These are phyloP conservation scores for Nosema granulosis DNA, from an alignment of 371 early-diverging fungal species.

Conservation along the genomic window DNA sequence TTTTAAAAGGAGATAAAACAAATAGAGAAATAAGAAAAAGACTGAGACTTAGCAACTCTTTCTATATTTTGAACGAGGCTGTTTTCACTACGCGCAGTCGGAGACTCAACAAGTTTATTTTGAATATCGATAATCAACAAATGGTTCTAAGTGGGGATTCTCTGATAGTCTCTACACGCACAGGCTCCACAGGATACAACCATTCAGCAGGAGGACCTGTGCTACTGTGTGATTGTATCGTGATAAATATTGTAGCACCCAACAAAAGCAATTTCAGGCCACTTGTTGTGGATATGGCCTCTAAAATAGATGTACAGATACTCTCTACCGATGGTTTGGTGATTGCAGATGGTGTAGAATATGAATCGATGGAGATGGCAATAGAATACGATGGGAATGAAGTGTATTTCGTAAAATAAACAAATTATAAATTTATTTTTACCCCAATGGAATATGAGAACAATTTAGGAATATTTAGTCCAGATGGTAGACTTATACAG, in stretches of 20 bases:
- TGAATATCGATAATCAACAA: slow-evolving; percentile 23
- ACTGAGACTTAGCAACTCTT: slow-evolving; percentile 19
- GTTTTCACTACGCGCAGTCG: slow-evolving; percentile 35
- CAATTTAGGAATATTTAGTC: slow-evolving; percentile 94
- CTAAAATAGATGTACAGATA: slow-evolving; percentile 11
- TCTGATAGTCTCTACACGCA: slow-evolving; percentile 51
- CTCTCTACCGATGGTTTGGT: background rate
- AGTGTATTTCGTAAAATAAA: slow-evolving; percentile 14
- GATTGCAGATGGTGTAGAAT: slow-evolving; percentile 34
- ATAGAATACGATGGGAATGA: slow-evolving; percentile 23
- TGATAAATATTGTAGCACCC: slow-evolving; percentile 39
- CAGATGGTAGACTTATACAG: slow-evolving; percentile 98
- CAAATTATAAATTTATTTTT: background rate
- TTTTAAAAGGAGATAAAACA: background rate
- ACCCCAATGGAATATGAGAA: slow-evolving; percentile 62
- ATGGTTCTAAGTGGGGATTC: slow-evolving; percentile 52
- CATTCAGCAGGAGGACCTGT: slow-evolving; percentile 56
- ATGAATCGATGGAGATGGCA: slow-evolving; percentile 67
- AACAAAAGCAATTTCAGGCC: slow-evolving; percentile 38
- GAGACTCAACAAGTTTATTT: slow-evolving; percentile 35
- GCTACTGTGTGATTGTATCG: background rate
- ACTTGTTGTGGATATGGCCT: slow-evolving; percentile 6
- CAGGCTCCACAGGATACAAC: slow-evolving; percentile 62
- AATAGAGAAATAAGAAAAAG: slow-evolving; percentile 6
- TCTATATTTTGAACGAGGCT: slow-evolving; percentile 53